A percentile compares a stretch with the other conserved stretches of the same genome.
phyloP scores from a whole-genome alignment of 2,329 filamentous ascomycete genomes.

The Mollisia scopiformis region DNA sequence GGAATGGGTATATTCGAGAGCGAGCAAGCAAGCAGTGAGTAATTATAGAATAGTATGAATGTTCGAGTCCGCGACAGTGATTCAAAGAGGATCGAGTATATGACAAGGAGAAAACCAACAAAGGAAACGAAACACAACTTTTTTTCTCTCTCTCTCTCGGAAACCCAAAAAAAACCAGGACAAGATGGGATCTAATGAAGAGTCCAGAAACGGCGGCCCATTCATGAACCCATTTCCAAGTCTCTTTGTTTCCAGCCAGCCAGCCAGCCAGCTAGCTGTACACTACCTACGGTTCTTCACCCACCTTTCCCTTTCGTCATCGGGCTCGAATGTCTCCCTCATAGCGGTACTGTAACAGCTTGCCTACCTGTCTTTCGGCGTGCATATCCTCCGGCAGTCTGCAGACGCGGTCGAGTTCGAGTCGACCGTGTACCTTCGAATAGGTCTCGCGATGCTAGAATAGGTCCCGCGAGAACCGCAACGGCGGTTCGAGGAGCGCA shows the following conservation, averaged over 20 bases:
- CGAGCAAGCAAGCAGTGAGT: too few relatives aligned
- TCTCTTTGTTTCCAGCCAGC: slow-evolving; percentile 29
- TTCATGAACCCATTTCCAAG: slow-evolving; percentile 14
- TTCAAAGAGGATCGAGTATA: slow-evolving; percentile 31
- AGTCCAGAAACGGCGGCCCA: slow-evolving; percentile 19
- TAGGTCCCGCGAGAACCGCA: slow-evolving; percentile 17
- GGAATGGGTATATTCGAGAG: neutral
- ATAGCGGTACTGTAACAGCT: slow-evolving; percentile 9
- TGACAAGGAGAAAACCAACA: slow-evolving; percentile 17
- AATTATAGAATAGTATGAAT: neutral
- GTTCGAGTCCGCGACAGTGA: slow-evolving; percentile 23
- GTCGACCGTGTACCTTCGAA: slow-evolving; percentile 36
- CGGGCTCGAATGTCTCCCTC: slow-evolving; percentile 1
- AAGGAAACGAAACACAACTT: slow-evolving; percentile 29
- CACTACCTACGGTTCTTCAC: slow-evolving; percentile 20
- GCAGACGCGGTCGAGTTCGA: slow-evolving; percentile 18
- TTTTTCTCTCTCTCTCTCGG: too few relatives aligned
- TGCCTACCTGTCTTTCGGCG: neutral
- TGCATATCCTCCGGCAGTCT: slow-evolving; percentile 10
- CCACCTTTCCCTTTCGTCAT: slow-evolving; percentile 26
- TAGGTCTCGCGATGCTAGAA: slow-evolving; percentile 25
- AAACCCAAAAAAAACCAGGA: slow-evolving; percentile 34
- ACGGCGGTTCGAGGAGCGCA: slow-evolving; percentile 28
- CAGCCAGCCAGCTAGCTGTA: too few relatives aligned
- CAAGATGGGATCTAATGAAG: too few relatives aligned